phyloP scores from a whole-genome alignment of 2,329 filamentous ascomycete genomes.

The Alternaria ventricosa region DNA sequence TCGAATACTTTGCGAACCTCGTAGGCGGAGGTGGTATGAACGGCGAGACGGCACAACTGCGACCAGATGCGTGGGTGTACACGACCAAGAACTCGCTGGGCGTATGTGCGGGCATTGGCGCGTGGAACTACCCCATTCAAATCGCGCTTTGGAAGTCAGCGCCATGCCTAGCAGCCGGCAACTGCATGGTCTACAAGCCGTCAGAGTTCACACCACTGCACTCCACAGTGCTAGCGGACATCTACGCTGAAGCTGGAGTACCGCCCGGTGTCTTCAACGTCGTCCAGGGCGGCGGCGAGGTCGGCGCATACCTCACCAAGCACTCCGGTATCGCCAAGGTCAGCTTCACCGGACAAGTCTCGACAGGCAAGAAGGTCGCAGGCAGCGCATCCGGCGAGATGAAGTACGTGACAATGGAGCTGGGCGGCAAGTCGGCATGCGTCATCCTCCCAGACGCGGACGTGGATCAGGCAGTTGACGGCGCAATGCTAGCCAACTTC shows the following conservation, averaged over 20 bases:
- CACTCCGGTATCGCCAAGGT: conserved; percentile 82
- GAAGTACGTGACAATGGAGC: conserved; percentile 93
- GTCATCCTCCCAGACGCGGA: conserved; percentile 82
- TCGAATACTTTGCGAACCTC: conserved; percentile 85
- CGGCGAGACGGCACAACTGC: conserved; percentile 76
- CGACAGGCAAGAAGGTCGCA: conserved; percentile 83
- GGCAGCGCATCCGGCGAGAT: conserved; percentile 75
- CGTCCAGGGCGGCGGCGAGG: conserved; percentile 78
- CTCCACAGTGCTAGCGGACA: conserved; percentile 73
- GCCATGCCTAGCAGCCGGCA: conserved; percentile 82
- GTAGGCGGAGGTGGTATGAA: conserved; percentile 80
- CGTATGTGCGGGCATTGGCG: conserved; percentile 85
- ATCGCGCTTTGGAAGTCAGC: conserved; percentile 91
- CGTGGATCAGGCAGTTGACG: conserved; percentile 80
- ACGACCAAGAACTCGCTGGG: conserved; percentile 82
- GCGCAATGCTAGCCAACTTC: conserved; percentile 93
- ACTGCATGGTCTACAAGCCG: conserved; percentile 91
- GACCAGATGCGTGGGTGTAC: conserved; percentile 80
- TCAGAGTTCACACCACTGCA: conserved; percentile 89
- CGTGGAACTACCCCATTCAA: conserved; percentile 92
- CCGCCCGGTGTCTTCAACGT: conserved; percentile 88
- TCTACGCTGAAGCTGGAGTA: conserved; percentile 79
- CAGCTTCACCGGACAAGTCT: conserved; percentile 87
- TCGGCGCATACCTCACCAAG: conserved; percentile 75
- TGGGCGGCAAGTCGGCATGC: conserved; percentile 84